Evolutionary conservation across 202 grass and related monocot species (phyloP).

Genomic region (Panicum hallii): DNA sequence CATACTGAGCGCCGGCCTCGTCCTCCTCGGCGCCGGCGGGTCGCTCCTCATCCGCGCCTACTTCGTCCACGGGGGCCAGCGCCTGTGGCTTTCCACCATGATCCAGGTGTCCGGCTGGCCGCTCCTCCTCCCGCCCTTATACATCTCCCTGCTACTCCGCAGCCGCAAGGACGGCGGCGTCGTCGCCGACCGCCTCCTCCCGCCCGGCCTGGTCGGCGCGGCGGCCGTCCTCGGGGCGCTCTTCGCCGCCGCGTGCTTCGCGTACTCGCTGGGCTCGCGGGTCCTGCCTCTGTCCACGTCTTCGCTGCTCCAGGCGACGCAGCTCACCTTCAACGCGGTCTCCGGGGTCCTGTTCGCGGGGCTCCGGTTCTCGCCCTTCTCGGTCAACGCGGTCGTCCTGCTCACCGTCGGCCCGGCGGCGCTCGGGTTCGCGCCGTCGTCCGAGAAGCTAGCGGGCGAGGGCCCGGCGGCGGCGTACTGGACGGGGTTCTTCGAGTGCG

Average conservation of each 20-base stretch:
- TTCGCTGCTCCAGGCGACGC: slow-evolving; percentile 61
- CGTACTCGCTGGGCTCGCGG: slow-evolving; percentile 56
- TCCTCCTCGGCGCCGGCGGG: neutral
- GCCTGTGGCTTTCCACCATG: slow-evolving; percentile 63
- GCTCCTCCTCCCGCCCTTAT: slow-evolving; percentile 58
- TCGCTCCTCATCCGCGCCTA: slow-evolving; percentile 68
- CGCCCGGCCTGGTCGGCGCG: slow-evolving; percentile 32
- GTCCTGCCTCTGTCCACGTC: slow-evolving; percentile 74
- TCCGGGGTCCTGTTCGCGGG: slow-evolving; percentile 66
- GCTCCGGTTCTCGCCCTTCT: slow-evolving; percentile 71
- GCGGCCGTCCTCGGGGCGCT: slow-evolving; percentile 54
- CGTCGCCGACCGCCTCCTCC: slow-evolving; percentile 38
- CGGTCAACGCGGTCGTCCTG: slow-evolving; percentile 70
- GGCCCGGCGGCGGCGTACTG: slow-evolving; percentile 46
- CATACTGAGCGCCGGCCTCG: neutral
- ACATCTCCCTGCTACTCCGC: slow-evolving; percentile 43
- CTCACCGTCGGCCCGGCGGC: slow-evolving; percentile 72
- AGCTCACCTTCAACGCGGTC: slow-evolving; percentile 70
- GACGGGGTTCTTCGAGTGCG: slow-evolving; percentile 55
- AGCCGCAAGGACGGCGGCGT: neutral
- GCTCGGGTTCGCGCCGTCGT: slow-evolving; percentile 51
- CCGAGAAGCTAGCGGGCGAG: slow-evolving; percentile 34
- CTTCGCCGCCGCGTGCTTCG: slow-evolving; percentile 55
- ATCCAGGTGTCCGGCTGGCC: slow-evolving; percentile 75
- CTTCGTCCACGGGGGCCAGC: slow-evolving; percentile 61